Evolutionary conservation across 140 eudicot species (phyloP).

Genomic region (Erigeron philadelphicus): DNA sequence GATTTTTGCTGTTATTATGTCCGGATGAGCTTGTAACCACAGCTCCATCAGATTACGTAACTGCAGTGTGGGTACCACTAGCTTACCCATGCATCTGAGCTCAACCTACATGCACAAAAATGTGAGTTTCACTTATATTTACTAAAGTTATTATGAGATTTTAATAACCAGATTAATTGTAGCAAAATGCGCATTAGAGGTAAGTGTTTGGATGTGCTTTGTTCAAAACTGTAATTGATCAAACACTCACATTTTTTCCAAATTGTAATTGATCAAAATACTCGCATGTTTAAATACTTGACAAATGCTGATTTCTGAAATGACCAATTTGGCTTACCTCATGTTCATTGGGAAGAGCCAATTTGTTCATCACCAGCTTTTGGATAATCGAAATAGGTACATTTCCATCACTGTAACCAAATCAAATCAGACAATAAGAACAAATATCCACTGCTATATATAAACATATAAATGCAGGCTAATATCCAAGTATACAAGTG

Average conservation of each 20-base stretch:
- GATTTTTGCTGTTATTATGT: conserved; percentile 43
- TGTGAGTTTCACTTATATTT: neutral
- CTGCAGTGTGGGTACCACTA: conserved; percentile 52
- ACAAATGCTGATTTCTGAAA: neutral
- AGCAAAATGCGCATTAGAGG: neutral
- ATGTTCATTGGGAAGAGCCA: conserved; percentile 65
- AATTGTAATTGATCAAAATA: neutral
- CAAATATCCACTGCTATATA: neutral
- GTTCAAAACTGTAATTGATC: neutral
- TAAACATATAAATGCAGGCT: neutral
- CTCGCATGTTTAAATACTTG: neutral
- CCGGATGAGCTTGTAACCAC: conserved; percentile 54
- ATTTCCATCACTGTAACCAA: conserved; percentile 58
- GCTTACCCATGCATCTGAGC: conserved; percentile 68
- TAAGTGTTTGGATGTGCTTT: neutral
- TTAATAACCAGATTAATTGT: neutral
- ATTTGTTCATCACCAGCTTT: conserved; percentile 64
- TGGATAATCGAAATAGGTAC: conserved; percentile 65
- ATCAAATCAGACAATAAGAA: conserved; percentile 16
- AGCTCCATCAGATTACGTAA: conserved; percentile 50
- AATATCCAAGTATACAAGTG: neutral
- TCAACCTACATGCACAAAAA: conserved; percentile 45
- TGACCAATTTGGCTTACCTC: conserved; percentile 42
- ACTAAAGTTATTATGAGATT: neutral
- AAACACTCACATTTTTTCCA: no score